A percentile compares a stretch with the other conserved stretches of the same genome.
Evolutionary conservation across 257 asterid genomes (phyloP).

Genomic region (Mitragyna speciosa): DNA sequence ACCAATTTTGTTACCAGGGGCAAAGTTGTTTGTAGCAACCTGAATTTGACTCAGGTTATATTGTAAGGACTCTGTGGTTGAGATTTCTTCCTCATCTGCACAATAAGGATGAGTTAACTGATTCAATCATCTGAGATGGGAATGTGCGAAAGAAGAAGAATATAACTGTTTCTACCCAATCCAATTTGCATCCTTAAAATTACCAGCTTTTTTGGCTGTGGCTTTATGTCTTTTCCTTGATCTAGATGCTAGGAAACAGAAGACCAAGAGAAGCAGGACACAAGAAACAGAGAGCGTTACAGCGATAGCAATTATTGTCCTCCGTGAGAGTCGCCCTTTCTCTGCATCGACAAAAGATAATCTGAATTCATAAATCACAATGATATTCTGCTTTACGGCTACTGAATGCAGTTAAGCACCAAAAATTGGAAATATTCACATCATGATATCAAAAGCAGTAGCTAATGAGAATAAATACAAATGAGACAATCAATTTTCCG

Average conservation of each 20-base stretch:
- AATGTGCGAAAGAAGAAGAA: too few relatives aligned
- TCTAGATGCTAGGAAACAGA: conserved; percentile 2
- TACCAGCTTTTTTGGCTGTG: not conserved
- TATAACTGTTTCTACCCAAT: too few relatives aligned
- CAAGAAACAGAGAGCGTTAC: not conserved
- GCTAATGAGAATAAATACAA: too few relatives aligned
- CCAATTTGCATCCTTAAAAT: too few relatives aligned
- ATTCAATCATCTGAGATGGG: not conserved
- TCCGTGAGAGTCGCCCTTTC: not conserved
- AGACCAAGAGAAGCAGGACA: not conserved
- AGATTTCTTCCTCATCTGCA: not conserved
- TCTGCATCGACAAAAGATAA: conserved; percentile 1
- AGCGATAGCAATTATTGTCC: not conserved
- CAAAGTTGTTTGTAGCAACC: conserved; percentile 24
- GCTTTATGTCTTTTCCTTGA: not conserved
- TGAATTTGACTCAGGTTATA: conserved; percentile 7
- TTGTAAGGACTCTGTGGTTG: not conserved
- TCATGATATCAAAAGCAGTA: too few relatives aligned
- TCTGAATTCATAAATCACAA: too few relatives aligned
- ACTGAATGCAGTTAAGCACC: too few relatives aligned
- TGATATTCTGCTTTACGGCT: too few relatives aligned
- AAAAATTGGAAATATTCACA: too few relatives aligned
- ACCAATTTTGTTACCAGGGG: conserved; percentile 6
- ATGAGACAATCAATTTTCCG: too few relatives aligned
- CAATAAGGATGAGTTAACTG: not conserved